Conservation (phyloP, 192 early-diverging fungal species). For the Coemansia sp. region DNA sequence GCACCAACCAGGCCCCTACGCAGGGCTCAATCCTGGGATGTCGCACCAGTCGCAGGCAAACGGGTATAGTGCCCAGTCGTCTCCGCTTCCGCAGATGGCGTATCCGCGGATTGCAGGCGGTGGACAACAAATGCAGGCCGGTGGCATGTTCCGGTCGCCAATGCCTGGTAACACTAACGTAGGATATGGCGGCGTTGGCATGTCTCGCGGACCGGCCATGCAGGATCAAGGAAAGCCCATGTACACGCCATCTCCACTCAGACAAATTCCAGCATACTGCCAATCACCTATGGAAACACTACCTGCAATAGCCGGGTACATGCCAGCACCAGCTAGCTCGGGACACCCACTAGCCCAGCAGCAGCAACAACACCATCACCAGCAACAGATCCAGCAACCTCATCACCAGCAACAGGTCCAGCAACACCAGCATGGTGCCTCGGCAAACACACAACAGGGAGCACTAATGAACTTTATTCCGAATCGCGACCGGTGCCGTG, state of each 20-base stretch:
- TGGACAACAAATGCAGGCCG: background rate
- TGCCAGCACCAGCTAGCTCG: background rate
- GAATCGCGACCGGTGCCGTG: conserved; percentile 6
- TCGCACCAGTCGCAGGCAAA: background rate
- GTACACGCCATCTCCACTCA: conserved; percentile 44
- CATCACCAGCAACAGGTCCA: background rate
- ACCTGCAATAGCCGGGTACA: conserved; percentile 10
- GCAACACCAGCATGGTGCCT: conserved; percentile 6
- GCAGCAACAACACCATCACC: background rate
- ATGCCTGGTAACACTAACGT: conserved; percentile 10
- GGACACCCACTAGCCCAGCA: conserved; percentile 5
- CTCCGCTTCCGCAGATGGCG: conserved; percentile 22
- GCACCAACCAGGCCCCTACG: background rate
- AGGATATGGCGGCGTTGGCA: conserved; percentile 23
- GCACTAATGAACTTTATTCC: conserved; percentile 46
- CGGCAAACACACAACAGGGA: conserved; percentile 15
- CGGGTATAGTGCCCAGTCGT: background rate
- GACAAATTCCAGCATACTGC: conserved; percentile 24
- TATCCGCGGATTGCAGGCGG: conserved; percentile 11
- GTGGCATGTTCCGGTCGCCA: conserved; percentile 10
- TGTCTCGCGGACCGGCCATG: conserved; percentile 7
- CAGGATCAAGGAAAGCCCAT: conserved; percentile 12
- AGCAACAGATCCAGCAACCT: background rate
- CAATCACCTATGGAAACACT: conserved; percentile 15
- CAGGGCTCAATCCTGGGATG: background rate